Conservation (phyloP, 495 filamentous ascomycete genomes). For the Penicillium fimorum region DNA sequence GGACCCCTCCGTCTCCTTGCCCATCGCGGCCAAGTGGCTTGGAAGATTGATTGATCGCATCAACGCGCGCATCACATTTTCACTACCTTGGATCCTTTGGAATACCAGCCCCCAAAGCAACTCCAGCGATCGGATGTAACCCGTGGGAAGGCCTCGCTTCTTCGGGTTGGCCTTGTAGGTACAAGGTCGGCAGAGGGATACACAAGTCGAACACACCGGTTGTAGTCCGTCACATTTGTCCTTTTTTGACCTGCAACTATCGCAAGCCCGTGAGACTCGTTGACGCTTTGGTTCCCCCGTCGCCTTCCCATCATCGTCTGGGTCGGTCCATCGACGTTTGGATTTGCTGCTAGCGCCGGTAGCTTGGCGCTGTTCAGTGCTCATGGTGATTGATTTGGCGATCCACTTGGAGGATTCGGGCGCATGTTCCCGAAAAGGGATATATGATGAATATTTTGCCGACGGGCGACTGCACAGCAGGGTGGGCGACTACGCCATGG, state of each 20-base stretch:
- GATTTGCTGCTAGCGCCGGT: constrained; percentile 31
- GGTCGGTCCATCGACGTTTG: constrained; percentile 37
- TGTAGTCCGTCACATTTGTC: constrained; percentile 67
- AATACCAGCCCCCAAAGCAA: constrained; percentile 44
- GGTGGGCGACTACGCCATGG: constrained; percentile 20
- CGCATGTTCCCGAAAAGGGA: constrained; percentile 36
- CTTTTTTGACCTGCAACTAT: constrained; percentile 63
- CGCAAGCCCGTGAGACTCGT: constrained; percentile 64
- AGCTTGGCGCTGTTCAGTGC: constrained; percentile 41
- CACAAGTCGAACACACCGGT: constrained; percentile 63
- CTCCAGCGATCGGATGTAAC: constrained; percentile 44
- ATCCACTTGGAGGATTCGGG: constrained; percentile 34
- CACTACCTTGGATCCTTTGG: constrained; percentile 42
- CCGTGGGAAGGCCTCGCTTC: constrained; percentile 58
- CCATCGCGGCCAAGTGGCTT: constrained; percentile 42
- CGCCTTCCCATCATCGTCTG: constrained; percentile 32
- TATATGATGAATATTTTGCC: constrained; percentile 38
- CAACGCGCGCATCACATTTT: constrained; percentile 44
- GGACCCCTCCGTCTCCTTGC: constrained; percentile 45
- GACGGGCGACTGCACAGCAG: constrained; percentile 21
- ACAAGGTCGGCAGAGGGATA: constrained; percentile 56
- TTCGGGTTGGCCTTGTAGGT: constrained; percentile 67
- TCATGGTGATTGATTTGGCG: constrained; percentile 43
- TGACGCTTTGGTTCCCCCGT: constrained; percentile 40
- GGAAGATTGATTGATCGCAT: constrained; percentile 42